Evolutionary conservation across 495 filamentous ascomycete genomes (phyloP).

Genomic region (Lasiosphaeria miniovina): DNA sequence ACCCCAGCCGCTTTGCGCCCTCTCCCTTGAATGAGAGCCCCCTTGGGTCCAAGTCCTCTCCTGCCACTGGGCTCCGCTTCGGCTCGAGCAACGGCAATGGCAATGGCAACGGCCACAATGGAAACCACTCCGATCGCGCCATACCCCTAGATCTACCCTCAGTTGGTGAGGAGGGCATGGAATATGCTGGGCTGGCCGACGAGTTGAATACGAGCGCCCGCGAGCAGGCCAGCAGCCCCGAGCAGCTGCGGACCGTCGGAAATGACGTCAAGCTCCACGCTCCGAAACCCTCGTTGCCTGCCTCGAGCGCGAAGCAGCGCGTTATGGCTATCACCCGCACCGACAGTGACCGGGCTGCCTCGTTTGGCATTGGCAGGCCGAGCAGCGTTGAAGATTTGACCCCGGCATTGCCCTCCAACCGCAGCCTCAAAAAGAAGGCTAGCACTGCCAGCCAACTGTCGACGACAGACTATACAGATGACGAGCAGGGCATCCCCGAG

Average conservation of each 20-base stretch:
- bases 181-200: slow-evolving; percentile 68
- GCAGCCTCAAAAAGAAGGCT: slow-evolving; percentile 60
- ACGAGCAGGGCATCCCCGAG: slow-evolving; percentile 84
- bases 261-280: slow-evolving; percentile 83
- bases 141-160: slow-evolving; percentile 79
- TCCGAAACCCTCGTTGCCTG: slow-evolving; percentile 82
- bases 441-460: slow-evolving; percentile 56
- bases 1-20: slow-evolving; percentile 72
- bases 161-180: slow-evolving; percentile 82
- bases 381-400: slow-evolving; percentile 46
- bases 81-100: slow-evolving; percentile 12
- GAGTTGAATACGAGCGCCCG: slow-evolving; percentile 31
- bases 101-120: slow-evolving; percentile 39
- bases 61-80: neutral
- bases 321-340: slow-evolving; percentile 83
- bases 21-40: slow-evolving; percentile 75
- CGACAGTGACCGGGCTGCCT: slow-evolving; percentile 78
- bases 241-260: slow-evolving; percentile 74
- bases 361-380: slow-evolving; percentile 73
- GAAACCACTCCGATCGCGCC: slow-evolving; percentile 56
- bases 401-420: slow-evolving; percentile 26
- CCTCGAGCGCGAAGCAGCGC: slow-evolving; percentile 71
- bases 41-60: slow-evolving; percentile 31
- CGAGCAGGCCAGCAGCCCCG: slow-evolving; percentile 42
- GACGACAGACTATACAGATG: slow-evolving; percentile 49